These are phyloP conservation scores for Neopestalotiopsis sp. DNA, from an alignment of 2,329 filamentous ascomycete species.

Conservation along the genomic window DNA sequence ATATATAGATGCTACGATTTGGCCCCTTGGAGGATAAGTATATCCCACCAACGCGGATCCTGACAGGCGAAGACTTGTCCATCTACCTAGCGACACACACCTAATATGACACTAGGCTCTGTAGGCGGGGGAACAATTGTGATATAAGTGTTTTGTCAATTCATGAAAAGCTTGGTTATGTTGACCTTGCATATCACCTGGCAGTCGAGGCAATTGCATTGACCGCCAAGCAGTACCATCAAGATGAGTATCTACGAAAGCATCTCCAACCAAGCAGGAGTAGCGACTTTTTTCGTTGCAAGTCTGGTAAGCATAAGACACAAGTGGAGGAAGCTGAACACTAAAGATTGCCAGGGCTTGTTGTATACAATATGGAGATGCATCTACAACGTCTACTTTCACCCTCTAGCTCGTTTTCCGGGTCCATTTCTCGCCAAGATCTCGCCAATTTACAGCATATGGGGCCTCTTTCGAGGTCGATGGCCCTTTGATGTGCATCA, in stretches of 20 bases:
- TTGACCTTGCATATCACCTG: background rate
- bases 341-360: background rate
- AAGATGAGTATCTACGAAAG: background rate
- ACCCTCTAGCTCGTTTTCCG: slow-evolving; percentile 32
- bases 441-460: slow-evolving; percentile 29
- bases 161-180: background rate
- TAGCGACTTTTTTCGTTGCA: background rate
- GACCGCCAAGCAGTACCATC: background rate
- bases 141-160: background rate
- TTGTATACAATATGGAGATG: slow-evolving; percentile 12
- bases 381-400: slow-evolving; percentile 35
- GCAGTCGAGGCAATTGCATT: background rate
- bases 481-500: slow-evolving; percentile 30
- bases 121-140: background rate
- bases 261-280: background rate
- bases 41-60: background rate
- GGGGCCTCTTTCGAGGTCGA: slow-evolving; percentile 27
- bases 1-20: background rate
- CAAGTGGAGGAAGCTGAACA: no score
- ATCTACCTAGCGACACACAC: background rate
- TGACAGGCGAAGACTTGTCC: background rate
- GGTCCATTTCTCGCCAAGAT: slow-evolving; percentile 34
- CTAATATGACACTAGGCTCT: background rate
- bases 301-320: background rate
- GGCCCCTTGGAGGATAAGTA: background rate